Conservation (phyloP, 163 green algal species). For the Trebouxiophyceae sp. region DNA sequence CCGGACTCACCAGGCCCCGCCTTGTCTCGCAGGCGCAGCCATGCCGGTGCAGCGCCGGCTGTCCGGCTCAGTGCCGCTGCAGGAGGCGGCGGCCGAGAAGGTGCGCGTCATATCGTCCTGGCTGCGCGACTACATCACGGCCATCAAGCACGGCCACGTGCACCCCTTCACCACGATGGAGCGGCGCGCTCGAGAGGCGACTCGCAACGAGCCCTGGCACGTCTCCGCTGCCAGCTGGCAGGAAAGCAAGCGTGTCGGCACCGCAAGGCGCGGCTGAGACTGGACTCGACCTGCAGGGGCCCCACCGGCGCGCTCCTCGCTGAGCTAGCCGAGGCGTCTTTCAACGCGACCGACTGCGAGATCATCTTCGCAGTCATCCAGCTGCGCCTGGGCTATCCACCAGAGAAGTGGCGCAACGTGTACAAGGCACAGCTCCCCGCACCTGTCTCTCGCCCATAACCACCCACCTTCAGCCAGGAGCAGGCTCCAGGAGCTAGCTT, state of each 20-base stretch:
- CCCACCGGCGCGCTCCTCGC: conserved; percentile 63
- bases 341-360: conserved; percentile 34
- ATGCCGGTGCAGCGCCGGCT: too few species aligned
- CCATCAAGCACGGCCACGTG: conserved; percentile 46
- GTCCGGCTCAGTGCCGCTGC: too few species aligned
- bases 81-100: conserved; percentile 6
- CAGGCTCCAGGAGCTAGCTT: too few species aligned
- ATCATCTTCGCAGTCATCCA: conserved; percentile 69
- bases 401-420: conserved; percentile 72
- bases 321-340: conserved; percentile 46
- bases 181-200: conserved; percentile 50
- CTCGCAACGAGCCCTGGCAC: conserved; percentile 58
- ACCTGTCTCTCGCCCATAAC: too few species aligned
- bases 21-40: too few species aligned
- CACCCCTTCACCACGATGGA: conserved; percentile 60
- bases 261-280: too few species aligned
- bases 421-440: too few species aligned
- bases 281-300: conserved; percentile 55
- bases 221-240: too few species aligned
- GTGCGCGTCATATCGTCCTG: conserved; percentile 26
- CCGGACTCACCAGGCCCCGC: too few species aligned
- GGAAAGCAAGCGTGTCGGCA: too few species aligned
- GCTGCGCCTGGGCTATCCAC: conserved; percentile 48
- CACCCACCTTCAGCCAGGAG: too few species aligned
- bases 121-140: conserved; percentile 53